Evolutionary conservation across 257 asterid species (phyloP).

Genomic region (Lycium barbarum): DNA sequence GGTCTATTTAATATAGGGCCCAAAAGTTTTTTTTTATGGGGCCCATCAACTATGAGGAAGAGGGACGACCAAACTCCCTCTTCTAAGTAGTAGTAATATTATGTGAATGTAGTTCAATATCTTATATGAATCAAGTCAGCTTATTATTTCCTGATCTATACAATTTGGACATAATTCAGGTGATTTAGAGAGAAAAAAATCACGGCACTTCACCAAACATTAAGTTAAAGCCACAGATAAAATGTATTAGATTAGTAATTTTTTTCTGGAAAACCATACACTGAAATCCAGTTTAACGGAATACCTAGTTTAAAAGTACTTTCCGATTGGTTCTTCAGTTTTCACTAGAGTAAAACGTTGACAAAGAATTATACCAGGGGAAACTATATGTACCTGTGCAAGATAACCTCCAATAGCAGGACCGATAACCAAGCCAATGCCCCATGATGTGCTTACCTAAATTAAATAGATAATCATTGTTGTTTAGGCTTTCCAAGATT

Average conservation of each 20-base stretch:
- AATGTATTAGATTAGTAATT: not conserved
- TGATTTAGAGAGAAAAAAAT: not conserved
- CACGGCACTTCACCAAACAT: not conserved
- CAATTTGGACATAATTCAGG: not conserved
- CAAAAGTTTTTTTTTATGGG: too few relatives aligned
- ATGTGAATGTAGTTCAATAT: not conserved
- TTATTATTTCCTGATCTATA: not conserved
- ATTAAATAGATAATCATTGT: not conserved
- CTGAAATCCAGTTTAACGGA: not conserved
- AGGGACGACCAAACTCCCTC: too few relatives aligned
- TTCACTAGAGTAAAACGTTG: not conserved
- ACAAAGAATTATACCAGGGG: not conserved
- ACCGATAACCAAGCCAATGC: conserved; percentile 79
- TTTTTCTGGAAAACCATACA: not conserved
- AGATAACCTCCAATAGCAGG: conserved; percentile 93
- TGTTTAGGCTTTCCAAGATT: not conserved
- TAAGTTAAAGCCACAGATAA: not conserved
- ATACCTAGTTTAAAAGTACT: not conserved
- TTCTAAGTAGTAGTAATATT: too few relatives aligned
- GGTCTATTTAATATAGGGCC: too few relatives aligned
- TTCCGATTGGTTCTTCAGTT: not conserved
- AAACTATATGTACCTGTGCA: conserved; percentile 64
- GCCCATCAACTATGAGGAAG: too few relatives aligned
- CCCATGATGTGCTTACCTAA: conserved; percentile 92
- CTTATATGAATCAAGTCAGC: not conserved